phyloP scores from a whole-genome alignment of 768 basidiomycete species.

The Macrolepiota albuminosa region DNA sequence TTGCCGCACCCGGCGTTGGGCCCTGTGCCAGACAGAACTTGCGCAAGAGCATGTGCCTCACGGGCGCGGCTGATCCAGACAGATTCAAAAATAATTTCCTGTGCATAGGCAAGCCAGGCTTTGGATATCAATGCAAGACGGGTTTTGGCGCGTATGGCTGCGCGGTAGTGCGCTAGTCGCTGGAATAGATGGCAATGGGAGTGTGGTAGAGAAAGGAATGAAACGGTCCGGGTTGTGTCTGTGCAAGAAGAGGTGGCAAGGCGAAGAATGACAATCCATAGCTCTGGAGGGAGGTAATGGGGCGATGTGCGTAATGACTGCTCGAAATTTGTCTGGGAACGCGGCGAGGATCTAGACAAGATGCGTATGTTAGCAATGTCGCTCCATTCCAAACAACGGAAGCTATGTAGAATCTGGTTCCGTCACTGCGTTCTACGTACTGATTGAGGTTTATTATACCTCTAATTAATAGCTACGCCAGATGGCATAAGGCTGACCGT shows the following conservation, averaged over 20 bases:
- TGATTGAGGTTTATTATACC: background rate
- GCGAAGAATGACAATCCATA: conserved; percentile 64
- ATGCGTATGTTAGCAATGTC: background rate
- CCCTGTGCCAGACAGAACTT: conserved; percentile 31
- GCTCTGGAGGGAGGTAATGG: conserved; percentile 52
- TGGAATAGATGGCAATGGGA: conserved; percentile 28
- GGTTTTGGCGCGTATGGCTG: conserved; percentile 44
- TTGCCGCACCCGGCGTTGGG: conserved; percentile 27
- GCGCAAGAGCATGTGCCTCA: conserved; percentile 42
- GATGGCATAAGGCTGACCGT: background rate
- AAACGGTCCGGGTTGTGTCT: conserved; percentile 47
- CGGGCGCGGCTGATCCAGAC: conserved; percentile 60
- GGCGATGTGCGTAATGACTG: conserved; percentile 8
- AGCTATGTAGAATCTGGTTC: background rate
- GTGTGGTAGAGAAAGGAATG: conserved; percentile 49
- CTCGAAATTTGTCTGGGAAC: background rate
- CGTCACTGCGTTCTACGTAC: background rate
- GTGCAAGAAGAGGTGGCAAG: conserved; percentile 41
- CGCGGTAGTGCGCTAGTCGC: conserved; percentile 39
- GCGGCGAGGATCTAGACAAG: background rate
- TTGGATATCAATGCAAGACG: conserved; percentile 50
- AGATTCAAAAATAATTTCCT: conserved; percentile 59
- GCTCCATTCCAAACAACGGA: background rate
- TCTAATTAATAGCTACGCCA: background rate
- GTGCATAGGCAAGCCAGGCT: conserved; percentile 48